Evolutionary conservation across 202 grass and related monocot genomes (phyloP), one percentile per base, ranked within the genome.

Genomic region (Hordeum pubiflorum): DNA sequence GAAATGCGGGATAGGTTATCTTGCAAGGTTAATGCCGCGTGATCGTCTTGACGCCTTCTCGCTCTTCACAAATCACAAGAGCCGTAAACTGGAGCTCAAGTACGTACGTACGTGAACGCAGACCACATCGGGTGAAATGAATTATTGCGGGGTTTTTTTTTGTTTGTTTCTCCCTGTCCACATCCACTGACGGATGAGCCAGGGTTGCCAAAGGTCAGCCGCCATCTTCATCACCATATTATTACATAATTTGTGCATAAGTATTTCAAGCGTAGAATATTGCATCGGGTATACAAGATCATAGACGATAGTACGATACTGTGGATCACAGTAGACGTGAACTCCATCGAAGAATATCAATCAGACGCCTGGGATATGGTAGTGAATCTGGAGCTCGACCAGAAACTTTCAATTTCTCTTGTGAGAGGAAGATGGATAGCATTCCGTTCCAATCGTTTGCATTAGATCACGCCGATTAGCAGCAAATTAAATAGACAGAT

Each of bases 1-100:
- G 26, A 21, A 63, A 15, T 15, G 50, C 5, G 24, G 2, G 59
- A 26, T 37, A 29, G 15, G 39, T 55, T 41, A 20, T 15, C 37
- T 48, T 50, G 21, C 17, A 0, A 8, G 59, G 33, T 24, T 21
- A 27, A 76, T 14, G 26, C 39, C 62, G 22, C 39, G 12, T 33
- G 46, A 10, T 58, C 9, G 6, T 76, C 36, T 82, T 69, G 74
- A 82, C 68, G 83, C 0, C 83, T 74, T 89, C 83, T 82, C 54
- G 83, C 32, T 75, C 23, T 22, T 52, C 38, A 26, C 23, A 69
- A 86, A 75, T 43, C 68, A 71, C 68, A 71, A 71, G 68, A 62
- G 79, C 60, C 83, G 76, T 5, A 17, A 31, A 7, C 0, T 1
- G 7, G 14, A 27, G 29, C 67, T 59, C 66, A 67, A 31, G 48